These are phyloP conservation scores for Zymoseptoria passerinii DNA, from an alignment of 2,329 filamentous ascomycete species.

Conservation along the genomic window DNA sequence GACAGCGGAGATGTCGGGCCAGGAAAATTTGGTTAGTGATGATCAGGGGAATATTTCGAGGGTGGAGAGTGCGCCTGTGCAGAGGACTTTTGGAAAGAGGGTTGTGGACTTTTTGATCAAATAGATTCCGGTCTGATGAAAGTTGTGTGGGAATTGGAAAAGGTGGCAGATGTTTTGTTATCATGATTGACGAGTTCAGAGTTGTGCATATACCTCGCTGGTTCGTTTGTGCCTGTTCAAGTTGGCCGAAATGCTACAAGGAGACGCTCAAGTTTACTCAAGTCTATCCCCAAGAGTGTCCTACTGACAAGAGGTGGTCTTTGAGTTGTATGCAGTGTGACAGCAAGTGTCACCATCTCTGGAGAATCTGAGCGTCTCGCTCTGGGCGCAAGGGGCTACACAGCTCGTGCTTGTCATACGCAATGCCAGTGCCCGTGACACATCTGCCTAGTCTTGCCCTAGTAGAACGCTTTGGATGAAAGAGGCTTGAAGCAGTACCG, in stretches of 20 bases:
- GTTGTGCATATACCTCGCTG: background rate
- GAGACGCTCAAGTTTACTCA: too few relatives aligned
- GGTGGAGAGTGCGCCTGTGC: background rate
- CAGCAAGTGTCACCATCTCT: background rate
- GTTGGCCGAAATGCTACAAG: too few relatives aligned
- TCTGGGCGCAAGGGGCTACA: too few relatives aligned
- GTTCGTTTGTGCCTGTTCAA: too few relatives aligned
- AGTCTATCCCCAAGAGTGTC: too few relatives aligned
- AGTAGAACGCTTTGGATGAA: too few relatives aligned
- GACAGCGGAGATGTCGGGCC: conserved; percentile 29
- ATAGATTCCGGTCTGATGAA: background rate
- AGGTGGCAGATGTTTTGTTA: background rate
- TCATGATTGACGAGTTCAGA: background rate
- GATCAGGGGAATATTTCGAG: background rate
- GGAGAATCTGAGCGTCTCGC: too few relatives aligned
- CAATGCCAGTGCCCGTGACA: too few relatives aligned
- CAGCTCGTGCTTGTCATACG: too few relatives aligned
- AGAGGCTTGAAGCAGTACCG: too few relatives aligned
- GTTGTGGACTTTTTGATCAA: conserved; percentile 1
- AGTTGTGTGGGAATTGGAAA: background rate
- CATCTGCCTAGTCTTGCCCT: too few relatives aligned
- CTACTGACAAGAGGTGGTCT: background rate
- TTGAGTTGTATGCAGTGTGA: background rate
- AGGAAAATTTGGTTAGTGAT: background rate
- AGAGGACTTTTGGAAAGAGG: conserved; percentile 1